phyloP scores from a whole-genome alignment of 108 stramenopile genomes.

The Nitzschia palea region DNA sequence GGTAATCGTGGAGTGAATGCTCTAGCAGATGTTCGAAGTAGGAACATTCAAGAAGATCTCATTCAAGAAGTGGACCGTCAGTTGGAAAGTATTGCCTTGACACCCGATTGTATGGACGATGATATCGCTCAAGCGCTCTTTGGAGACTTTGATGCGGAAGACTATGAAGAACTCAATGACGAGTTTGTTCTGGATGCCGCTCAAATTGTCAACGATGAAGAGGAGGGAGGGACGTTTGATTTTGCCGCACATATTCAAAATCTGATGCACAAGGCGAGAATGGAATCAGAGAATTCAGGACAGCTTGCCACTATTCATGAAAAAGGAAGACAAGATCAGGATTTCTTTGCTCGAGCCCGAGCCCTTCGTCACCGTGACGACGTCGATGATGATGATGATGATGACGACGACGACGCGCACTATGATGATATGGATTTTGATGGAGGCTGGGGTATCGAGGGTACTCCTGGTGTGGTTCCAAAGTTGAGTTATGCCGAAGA shows the following conservation, averaged over 20 bases:
- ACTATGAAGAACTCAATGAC: conserved; percentile 91
- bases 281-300: conserved; percentile 41
- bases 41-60: conserved; percentile 48
- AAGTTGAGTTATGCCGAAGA: conserved; percentile 56
- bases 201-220: conserved; percentile 53
- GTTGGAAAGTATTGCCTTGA: conserved; percentile 84
- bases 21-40: conserved; percentile 48
- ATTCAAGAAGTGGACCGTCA: conserved; percentile 76
- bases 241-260: conserved; percentile 90
- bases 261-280: conserved; percentile 86
- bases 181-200: conserved; percentile 94
- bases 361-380: conserved; percentile 43
- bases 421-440: conserved; percentile 43
- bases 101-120: conserved; percentile 92
- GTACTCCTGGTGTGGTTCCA: conserved; percentile 39
- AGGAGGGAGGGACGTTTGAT: conserved; percentile 69
- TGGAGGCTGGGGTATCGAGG: conserved; percentile 29
- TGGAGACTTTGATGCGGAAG: conserved; percentile 76
- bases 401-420: conserved; percentile 46
- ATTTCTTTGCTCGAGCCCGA: conserved; percentile 68
- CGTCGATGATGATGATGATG: conserved; percentile 46
- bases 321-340: conserved; percentile 49
- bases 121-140: conserved; percentile 90
- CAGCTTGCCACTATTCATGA: conserved; percentile 13
- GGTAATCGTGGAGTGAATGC: conserved; percentile 18